phyloP scores from a whole-genome alignment of 2,329 filamentous ascomycete species.

The Trichoderma semiorbis region DNA sequence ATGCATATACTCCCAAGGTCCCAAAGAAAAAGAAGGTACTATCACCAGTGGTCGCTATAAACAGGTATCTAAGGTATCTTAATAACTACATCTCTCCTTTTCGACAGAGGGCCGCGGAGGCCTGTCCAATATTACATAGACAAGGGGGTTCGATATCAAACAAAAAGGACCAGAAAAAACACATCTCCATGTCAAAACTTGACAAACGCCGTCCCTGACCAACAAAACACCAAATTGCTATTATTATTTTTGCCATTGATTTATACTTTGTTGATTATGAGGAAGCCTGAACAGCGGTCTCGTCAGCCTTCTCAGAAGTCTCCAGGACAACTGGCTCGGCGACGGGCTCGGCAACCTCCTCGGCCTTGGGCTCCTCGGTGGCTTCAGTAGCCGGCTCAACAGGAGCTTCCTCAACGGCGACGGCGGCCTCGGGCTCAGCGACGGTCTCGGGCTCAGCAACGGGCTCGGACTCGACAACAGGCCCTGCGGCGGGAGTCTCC shows the following conservation, averaged over 20 bases:
- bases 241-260: slow-evolving; percentile 4
- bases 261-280: neutral
- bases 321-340: neutral
- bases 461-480: neutral
- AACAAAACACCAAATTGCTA: slow-evolving; percentile 3
- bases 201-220: slow-evolving; percentile 8
- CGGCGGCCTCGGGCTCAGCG: neutral
- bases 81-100: slow-evolving; percentile 18
- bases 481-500: neutral
- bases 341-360: slow-evolving; percentile 12
- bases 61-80: slow-evolving; percentile 23
- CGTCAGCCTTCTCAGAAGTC: neutral
- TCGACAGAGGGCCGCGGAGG: neutral
- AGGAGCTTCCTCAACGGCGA: neutral
- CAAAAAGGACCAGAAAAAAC: slow-evolving; percentile 2
- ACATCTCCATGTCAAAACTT: slow-evolving; percentile 12
- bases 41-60: slow-evolving; percentile 18
- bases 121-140: slow-evolving; percentile 16
- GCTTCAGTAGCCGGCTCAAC: slow-evolving; percentile 5
- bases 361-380: slow-evolving; percentile 14
- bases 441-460: neutral
- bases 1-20: slow-evolving; percentile 10
- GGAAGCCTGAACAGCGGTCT: neutral
- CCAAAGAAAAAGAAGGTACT: neutral
- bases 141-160: slow-evolving; percentile 2